Percentiles rank a stretch among this genome's conserved stretches.
Evolutionary conservation across 2,329 filamentous ascomycete species (phyloP).

Genomic region (Microdochium nivale): DNA sequence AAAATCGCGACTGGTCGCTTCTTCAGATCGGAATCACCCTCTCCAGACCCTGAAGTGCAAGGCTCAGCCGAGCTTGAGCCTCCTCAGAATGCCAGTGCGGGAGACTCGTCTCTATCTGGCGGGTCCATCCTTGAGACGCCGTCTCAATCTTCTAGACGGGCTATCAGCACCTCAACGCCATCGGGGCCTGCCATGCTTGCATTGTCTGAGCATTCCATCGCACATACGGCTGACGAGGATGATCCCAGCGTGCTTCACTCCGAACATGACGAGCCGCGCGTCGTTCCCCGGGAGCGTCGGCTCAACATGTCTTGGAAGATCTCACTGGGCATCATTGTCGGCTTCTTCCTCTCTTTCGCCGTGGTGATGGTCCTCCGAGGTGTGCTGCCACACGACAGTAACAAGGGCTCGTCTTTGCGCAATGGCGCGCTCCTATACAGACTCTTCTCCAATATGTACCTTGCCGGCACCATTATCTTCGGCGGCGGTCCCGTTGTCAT

Average conservation of each 20-base stretch:
- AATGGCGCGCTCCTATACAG: constrained; percentile 39
- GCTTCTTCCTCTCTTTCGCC: constrained; percentile 49
- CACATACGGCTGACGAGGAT: constrained; percentile 3
- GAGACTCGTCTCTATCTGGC: too few relatives aligned
- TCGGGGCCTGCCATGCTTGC: not conserved
- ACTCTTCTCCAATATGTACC: constrained; percentile 65
- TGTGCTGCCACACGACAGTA: constrained; percentile 19
- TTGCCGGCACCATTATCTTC: constrained; percentile 62
- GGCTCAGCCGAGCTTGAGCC: not conserved
- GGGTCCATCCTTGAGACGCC: too few relatives aligned
- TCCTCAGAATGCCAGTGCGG: not conserved
- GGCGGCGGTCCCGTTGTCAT: constrained; percentile 59
- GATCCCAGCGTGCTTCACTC: not conserved
- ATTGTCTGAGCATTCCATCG: not conserved
- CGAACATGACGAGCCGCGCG: constrained; percentile 13
- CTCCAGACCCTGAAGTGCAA: not conserved
- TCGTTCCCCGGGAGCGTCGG: constrained; percentile 21
- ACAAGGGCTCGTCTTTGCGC: not conserved
- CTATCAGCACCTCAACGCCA: not conserved
- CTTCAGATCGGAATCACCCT: not conserved
- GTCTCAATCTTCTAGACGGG: too few relatives aligned
- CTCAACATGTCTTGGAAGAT: constrained; percentile 35
- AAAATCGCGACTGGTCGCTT: not conserved
- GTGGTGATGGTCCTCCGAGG: constrained; percentile 42
- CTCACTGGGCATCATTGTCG: constrained; percentile 29